A percentile compares a stretch with the other conserved stretches of the same genome.
Evolutionary conservation across 1,284 basidiomycete genomes (phyloP).

Genomic region (Ustilago vetiveriae): DNA sequence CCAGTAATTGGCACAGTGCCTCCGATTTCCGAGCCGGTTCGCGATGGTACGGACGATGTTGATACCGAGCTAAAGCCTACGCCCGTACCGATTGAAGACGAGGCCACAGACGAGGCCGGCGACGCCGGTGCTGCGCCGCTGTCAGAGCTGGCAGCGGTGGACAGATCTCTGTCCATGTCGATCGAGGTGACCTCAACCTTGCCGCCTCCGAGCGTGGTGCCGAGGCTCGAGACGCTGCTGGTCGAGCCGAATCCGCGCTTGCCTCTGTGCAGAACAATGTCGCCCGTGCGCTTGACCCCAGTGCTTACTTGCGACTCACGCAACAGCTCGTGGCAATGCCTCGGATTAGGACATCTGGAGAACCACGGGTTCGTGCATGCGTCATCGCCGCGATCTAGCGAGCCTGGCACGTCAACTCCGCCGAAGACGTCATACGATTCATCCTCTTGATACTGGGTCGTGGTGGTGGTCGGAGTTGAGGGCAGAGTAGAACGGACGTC

Average conservation of each 20-base stretch:
- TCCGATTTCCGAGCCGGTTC: conserved; percentile 16
- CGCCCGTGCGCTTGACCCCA: conserved; percentile 11
- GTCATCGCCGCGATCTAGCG: conserved; percentile 56
- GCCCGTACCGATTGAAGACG: conserved; percentile 29
- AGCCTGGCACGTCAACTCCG: conserved; percentile 37
- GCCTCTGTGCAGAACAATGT: conserved; percentile 27
- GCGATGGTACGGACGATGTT: conserved; percentile 17
- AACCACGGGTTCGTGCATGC: conserved; percentile 55
- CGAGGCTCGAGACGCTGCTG: conserved; percentile 39
- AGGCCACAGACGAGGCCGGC: conserved; percentile 26
- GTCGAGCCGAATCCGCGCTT: conserved; percentile 36
- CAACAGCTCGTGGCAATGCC: conserved; percentile 28
- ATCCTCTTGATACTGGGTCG: conserved; percentile 12
- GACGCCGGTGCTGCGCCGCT: conserved; percentile 22
- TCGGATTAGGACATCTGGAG: conserved; percentile 57
- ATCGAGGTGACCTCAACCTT: conserved; percentile 11
- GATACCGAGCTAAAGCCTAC: conserved; percentile 10
- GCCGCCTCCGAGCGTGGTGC: conserved; percentile 31
- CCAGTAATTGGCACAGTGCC: conserved; percentile 6
- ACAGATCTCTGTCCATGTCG: conserved; percentile 25
- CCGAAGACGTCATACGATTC: conserved; percentile 34
- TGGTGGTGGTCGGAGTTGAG: too few species aligned
- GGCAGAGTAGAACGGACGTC: neutral
- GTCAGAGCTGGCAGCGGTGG: conserved; percentile 38
- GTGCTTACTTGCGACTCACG: conserved; percentile 12